Percentiles rank a stretch among this genome's conserved stretches.
Evolutionary conservation across 225 moss, liverwort and hornwort species (phyloP).

Genomic region (Straminergon stramineum): DNA sequence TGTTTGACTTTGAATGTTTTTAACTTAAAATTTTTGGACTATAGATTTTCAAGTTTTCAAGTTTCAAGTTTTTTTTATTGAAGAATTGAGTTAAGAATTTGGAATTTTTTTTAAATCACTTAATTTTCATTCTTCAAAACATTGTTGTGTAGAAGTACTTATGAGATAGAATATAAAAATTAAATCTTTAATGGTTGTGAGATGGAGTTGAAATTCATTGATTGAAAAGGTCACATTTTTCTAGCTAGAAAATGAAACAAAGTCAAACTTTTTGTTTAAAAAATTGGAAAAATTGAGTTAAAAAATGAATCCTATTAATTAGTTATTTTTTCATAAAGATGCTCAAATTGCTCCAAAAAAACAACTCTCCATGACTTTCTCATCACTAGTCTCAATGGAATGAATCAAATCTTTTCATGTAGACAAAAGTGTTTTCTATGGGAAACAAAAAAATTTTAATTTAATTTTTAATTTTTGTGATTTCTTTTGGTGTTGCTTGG

Average conservation of each 20-base stretch:
- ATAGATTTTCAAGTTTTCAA: too few relatives aligned
- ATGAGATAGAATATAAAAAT: not conserved
- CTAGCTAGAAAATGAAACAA: not conserved
- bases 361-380: not conserved
- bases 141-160: not conserved
- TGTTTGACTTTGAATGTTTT: not conserved
- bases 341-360: rapidly evolving
- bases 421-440: not conserved
- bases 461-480: not conserved
- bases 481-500: not conserved
- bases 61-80: not conserved
- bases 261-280: rapidly evolving
- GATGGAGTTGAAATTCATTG: not conserved
- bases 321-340: rapidly evolving
- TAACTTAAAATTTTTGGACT: not conserved
- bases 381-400: rapidly evolving
- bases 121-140: not conserved
- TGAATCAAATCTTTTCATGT: not conserved
- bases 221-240: rapidly evolving
- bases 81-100: not conserved
- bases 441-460: not conserved
- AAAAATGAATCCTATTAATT: not conserved
- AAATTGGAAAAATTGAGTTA: not conserved
- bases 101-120: not conserved
- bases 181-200: not conserved